Evolutionary conservation across 1,284 basidiomycete species (phyloP).

Genomic region (Ustilago shanxiensis): DNA sequence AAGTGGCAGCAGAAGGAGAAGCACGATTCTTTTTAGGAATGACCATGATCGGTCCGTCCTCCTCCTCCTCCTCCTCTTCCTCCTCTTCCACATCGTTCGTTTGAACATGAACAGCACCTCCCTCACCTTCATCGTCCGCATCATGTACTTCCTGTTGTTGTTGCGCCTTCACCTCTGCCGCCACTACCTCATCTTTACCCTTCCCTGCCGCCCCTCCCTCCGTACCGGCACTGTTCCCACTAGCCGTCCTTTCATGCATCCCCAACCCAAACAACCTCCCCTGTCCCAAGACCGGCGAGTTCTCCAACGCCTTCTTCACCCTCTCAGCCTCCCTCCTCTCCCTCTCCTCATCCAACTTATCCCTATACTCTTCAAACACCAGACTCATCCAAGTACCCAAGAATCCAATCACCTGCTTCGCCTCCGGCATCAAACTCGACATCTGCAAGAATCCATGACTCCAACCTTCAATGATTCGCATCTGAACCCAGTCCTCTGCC

Average conservation of each 20-base stretch:
- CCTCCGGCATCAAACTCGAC: slow-evolving; percentile 86
- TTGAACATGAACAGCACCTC: not conserved
- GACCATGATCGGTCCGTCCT: slow-evolving; percentile 64
- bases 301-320: slow-evolving; percentile 23
- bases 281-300: not conserved
- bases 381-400: slow-evolving; percentile 92
- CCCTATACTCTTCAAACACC: slow-evolving; percentile 75
- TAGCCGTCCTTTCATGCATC: not conserved
- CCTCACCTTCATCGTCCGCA: slow-evolving; percentile 5
- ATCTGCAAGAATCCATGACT: slow-evolving; percentile 77
- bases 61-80: slow-evolving; percentile 41
- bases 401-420: slow-evolving; percentile 83
- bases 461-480: slow-evolving; percentile 74
- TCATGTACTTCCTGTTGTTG: slow-evolving; percentile 2
- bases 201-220: not conserved
- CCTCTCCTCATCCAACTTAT: slow-evolving; percentile 43
- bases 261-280: not conserved
- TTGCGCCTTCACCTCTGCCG: slow-evolving; percentile 5
- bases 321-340: slow-evolving; percentile 24
- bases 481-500: slow-evolving; percentile 94
- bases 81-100: slow-evolving; percentile 23
- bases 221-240: not conserved
- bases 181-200: slow-evolving; percentile 5
- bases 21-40: slow-evolving; percentile 41
- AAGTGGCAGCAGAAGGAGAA: slow-evolving; percentile 9